Conservation (phyloP, 441 rosid species). For the Hura crepitans region DNA sequence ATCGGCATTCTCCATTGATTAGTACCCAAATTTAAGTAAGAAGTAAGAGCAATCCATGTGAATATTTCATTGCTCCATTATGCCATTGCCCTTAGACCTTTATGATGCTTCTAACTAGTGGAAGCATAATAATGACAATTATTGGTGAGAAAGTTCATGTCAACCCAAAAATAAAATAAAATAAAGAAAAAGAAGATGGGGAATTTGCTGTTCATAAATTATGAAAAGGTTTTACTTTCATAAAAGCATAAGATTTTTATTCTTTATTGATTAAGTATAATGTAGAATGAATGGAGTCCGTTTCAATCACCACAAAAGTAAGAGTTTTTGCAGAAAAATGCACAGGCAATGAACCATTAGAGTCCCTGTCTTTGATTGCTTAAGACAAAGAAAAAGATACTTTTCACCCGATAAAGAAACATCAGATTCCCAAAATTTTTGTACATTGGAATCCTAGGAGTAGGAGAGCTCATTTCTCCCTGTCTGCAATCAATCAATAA, state of each 20-base stretch:
- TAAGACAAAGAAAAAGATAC: not conserved
- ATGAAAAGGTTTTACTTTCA: not conserved
- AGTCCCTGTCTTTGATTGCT: not conserved
- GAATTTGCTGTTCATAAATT: not conserved
- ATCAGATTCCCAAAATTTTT: not conserved
- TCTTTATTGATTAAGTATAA: not conserved
- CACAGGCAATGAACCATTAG: not conserved
- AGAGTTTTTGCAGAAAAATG: not conserved
- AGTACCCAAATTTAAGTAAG: not conserved
- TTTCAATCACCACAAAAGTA: not conserved
- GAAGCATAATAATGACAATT: not conserved
- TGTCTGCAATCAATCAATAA: too few relatives aligned
- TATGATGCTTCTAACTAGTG: constrained; percentile 6
- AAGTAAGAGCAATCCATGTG: not conserved
- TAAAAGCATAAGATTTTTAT: not conserved
- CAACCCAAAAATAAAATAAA: too few relatives aligned
- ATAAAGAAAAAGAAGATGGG: not conserved
- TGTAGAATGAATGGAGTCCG: too few relatives aligned
- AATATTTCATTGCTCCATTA: not conserved
- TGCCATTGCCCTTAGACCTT: not conserved
- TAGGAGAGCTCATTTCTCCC: not conserved
- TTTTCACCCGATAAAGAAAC: constrained; percentile 4
- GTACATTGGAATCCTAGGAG: constrained; percentile 7
- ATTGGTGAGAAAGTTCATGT: not conserved
- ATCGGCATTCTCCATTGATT: not conserved